Evolutionary conservation across 2,329 filamentous ascomycete genomes (phyloP), one percentile per base, ranked within the genome.

Genomic region (Chaetomiaceae sp.): DNA sequence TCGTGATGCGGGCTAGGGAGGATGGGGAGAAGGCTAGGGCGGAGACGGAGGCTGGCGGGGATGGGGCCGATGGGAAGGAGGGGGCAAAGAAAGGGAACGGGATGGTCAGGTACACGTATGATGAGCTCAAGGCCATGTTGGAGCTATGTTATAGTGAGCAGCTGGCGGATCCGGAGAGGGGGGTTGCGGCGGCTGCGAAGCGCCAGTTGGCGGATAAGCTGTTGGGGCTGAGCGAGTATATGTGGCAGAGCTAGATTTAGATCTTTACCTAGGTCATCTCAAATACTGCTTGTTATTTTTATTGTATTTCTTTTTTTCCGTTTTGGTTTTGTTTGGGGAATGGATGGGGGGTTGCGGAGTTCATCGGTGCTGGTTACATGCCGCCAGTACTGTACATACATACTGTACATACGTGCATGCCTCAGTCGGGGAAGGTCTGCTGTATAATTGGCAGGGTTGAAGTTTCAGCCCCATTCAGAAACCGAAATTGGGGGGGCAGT

Each of bases 141-240:
- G 83, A 87, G 71, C 71, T 88, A 49, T 86, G 77, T 67, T 87
- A 83, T 63, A 86, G 83, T 62, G 84, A 87, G 69, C 79, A 79
- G 64, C 66, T 88, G 58, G 77, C 78, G 6, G 84, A 85, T 61
- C 78, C 82, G 45, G 81, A 87, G 69, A 73, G 87, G 59, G 85
- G 87, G 29, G 80, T 88, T 51, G 79, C 78, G 40, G 76, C 82
- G 20, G 79, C 81, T 54, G 87, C 86, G 3, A 84, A 81, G 74
- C 76, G 86, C 65, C 78, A 80, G 64, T 78, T 90, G 77, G 84
- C 81, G 51, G 86, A 89, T 62, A 84, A 86, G 72, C 67, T 88
- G 63, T 69, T 87, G 55, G 80, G 79, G 61, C 71, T 91, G 62
- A 87, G 83, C 63, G 87, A 90, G 73, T 77, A 84, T 62, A 82